These are phyloP conservation scores for Cryptococcus maquisensis DNA, from an alignment of 1,284 basidiomycete species.

Conservation along the genomic window DNA sequence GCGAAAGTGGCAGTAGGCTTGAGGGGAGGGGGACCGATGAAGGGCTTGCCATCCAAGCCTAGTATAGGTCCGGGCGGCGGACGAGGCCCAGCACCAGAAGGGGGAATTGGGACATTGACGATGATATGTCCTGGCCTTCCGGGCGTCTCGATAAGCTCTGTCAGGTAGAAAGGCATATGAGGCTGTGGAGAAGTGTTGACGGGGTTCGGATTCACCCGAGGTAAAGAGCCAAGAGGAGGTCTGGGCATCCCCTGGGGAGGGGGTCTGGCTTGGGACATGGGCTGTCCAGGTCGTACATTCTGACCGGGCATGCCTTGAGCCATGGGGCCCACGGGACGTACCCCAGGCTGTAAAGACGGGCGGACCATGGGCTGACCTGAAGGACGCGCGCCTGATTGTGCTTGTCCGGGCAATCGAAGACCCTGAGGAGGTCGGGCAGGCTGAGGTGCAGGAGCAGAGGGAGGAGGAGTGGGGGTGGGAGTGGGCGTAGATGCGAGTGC, in stretches of 20 bases:
- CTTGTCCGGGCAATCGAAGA: background rate
- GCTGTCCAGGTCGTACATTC: background rate
- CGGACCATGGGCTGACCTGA: conserved; percentile 6
- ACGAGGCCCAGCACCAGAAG: conserved; percentile 44
- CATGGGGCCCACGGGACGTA: conserved; percentile 8
- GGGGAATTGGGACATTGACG: conserved; percentile 45
- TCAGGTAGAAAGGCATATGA: conserved; percentile 39
- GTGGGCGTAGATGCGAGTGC: background rate
- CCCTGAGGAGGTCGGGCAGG: conserved; percentile 6
- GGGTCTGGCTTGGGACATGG: conserved; percentile 14
- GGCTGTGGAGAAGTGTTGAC: conserved; percentile 21
- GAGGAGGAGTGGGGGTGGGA: background rate
- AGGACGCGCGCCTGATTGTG: background rate
- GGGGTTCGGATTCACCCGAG: conserved; percentile 4
- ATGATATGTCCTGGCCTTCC: conserved; percentile 43
- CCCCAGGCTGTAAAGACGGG: conserved; percentile 6
- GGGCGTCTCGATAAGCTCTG: conserved; percentile 41
- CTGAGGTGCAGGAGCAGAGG: conserved; percentile 4
- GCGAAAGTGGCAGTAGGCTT: conserved; percentile 49
- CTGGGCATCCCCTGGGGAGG: conserved; percentile 3
- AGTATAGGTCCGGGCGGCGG: conserved; percentile 42
- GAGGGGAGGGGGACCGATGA: conserved; percentile 47
- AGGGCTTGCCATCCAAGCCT: conserved; percentile 45
- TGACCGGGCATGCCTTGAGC: conserved; percentile 1
- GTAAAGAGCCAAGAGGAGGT: background rate